Evolutionary conservation across 768 basidiomycete species (phyloP).

Genomic region (Suillus paluster): DNA sequence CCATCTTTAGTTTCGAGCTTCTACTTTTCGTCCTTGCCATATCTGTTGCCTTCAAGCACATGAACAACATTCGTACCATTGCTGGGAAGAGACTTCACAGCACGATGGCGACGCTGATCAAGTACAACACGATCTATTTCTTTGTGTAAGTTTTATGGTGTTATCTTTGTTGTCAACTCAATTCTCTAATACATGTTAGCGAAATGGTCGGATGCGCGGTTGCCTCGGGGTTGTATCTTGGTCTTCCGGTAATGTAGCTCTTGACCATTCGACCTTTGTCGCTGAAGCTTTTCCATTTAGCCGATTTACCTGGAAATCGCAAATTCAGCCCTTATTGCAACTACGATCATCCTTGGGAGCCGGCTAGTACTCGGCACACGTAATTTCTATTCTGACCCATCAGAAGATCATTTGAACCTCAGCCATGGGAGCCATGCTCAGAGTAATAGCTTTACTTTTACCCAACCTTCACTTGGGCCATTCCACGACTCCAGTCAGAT

Average conservation of each 20-base stretch:
- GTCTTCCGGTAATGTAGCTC: slow-evolving; percentile 11
- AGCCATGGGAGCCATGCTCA: neutral
- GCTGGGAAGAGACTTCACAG: slow-evolving; percentile 8
- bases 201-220: slow-evolving; percentile 10
- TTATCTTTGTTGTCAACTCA: neutral
- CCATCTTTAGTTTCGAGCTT: slow-evolving; percentile 11
- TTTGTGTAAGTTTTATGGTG: slow-evolving; percentile 8
- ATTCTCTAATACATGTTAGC: neutral
- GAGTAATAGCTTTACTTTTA: neutral
- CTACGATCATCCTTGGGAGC: slow-evolving; percentile 9
- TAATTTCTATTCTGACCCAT: slow-evolving; percentile 12
- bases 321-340: slow-evolving; percentile 10
- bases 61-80: slow-evolving; percentile 6
- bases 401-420: neutral
- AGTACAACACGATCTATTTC: slow-evolving; percentile 12
- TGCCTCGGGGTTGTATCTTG: slow-evolving; percentile 10
- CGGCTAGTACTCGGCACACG: slow-evolving; percentile 11
- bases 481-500: neutral
- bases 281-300: slow-evolving; percentile 6
- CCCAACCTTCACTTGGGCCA: neutral
- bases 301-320: slow-evolving; percentile 11
- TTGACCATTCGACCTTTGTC: neutral
- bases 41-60: slow-evolving; percentile 11
- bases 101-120: slow-evolving; percentile 9
- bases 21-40: slow-evolving; percentile 11